phyloP scores from a whole-genome alignment of 495 filamentous ascomycete genomes.

The Penicillium samsonianum region DNA sequence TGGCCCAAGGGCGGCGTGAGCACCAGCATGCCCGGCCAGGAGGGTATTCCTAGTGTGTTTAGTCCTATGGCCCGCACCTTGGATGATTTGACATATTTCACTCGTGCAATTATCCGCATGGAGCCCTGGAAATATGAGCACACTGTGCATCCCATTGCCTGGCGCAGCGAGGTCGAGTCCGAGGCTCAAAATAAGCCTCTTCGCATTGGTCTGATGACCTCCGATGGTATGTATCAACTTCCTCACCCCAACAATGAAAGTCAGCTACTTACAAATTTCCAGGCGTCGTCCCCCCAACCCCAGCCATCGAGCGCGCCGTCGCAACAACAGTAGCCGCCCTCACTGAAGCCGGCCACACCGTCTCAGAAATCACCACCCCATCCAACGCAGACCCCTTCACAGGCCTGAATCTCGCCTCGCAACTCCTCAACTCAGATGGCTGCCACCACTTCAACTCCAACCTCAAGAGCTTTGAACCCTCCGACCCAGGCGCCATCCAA shows the following conservation, averaged over 20 bases:
- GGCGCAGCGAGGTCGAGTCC: slow-evolving; percentile 62
- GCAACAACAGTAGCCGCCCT: slow-evolving; percentile 69
- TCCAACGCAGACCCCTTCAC: slow-evolving; percentile 64
- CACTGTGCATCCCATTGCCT: slow-evolving; percentile 79
- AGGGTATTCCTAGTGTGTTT: slow-evolving; percentile 86
- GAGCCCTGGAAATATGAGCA: slow-evolving; percentile 91
- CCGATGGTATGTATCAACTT: slow-evolving; percentile 60
- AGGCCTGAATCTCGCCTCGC: slow-evolving; percentile 76
- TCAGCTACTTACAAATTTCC: not conserved
- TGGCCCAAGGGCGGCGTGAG: slow-evolving; percentile 86
- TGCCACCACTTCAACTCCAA: slow-evolving; percentile 79
- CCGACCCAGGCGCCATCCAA: slow-evolving; percentile 76
- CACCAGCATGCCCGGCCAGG: slow-evolving; percentile 93
- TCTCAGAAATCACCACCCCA: slow-evolving; percentile 69
- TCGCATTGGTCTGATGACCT: slow-evolving; percentile 74
- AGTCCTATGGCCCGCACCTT: slow-evolving; percentile 92
- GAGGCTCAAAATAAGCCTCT: slow-evolving; percentile 63
- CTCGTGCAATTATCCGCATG: slow-evolving; percentile 75
- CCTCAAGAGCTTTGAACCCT: slow-evolving; percentile 73
- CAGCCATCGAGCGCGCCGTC: slow-evolving; percentile 79
- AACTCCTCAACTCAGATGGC: slow-evolving; percentile 85
- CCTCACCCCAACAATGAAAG: not conserved
- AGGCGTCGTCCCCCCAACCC: slow-evolving; percentile 81
- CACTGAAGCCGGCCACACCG: slow-evolving; percentile 67
- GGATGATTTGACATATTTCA: slow-evolving; percentile 83